A percentile compares a stretch with the other conserved stretches of the same genome.
phyloP scores from a whole-genome alignment of 257 asterid genomes.

The Solanum neorickii region DNA sequence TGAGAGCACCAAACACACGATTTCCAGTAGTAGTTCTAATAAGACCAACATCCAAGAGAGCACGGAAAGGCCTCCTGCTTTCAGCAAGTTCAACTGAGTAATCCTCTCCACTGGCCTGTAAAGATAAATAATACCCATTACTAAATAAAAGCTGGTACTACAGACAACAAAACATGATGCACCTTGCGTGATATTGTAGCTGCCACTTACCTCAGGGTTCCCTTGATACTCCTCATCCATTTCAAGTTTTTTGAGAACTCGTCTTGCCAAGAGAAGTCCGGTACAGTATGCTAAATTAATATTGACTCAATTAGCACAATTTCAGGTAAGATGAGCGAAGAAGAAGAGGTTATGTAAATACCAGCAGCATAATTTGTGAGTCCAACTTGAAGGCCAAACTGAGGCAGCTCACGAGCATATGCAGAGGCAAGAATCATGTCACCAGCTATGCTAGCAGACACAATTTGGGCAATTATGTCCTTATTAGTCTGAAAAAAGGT shows the following conservation, averaged over 20 bases:
- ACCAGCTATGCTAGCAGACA: constrained; percentile 75
- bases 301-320: neutral
- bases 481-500: constrained; percentile 49
- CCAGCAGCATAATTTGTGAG: constrained; percentile 86
- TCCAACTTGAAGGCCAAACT: constrained; percentile 71
- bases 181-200: neutral
- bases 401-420: constrained; percentile 70
- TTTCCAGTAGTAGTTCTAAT: constrained; percentile 80
- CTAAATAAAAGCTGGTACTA: neutral
- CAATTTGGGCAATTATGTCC: constrained; percentile 62
- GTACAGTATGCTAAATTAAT: constrained; percentile 63
- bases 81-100: constrained; percentile 83
- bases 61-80: constrained; percentile 90
- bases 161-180: neutral
- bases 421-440: constrained; percentile 73
- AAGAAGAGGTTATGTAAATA: neutral
- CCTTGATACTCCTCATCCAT: constrained; percentile 77
- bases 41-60: constrained; percentile 90
- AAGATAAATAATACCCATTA: neutral
- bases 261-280: constrained; percentile 78
- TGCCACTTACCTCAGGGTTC: constrained; percentile 52
- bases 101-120: constrained; percentile 90
- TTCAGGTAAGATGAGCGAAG: neutral
- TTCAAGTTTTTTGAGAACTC: constrained; percentile 65
- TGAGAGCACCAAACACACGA: constrained; percentile 86